A percentile compares a stretch with the other conserved stretches of the same genome.
phyloP scores from a whole-genome alignment of 2,329 filamentous ascomycete genomes.

The Arthroderma uncinatum region DNA sequence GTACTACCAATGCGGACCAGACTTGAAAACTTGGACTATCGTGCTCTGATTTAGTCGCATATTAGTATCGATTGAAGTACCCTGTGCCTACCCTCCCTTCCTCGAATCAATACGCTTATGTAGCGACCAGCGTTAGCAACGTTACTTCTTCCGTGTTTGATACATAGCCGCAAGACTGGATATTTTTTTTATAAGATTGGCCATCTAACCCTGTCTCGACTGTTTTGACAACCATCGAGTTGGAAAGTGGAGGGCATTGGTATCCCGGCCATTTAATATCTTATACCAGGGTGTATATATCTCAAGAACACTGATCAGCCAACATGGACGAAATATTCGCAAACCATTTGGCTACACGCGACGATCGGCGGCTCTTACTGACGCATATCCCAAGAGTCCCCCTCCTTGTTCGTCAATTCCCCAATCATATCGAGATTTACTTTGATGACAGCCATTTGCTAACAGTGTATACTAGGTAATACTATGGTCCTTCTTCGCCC shows the following conservation, averaged over 20 bases:
- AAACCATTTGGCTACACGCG: not conserved
- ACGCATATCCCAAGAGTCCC: not conserved
- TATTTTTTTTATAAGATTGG: not conserved
- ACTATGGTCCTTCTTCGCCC: constrained; percentile 11
- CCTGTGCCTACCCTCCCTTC: not conserved
- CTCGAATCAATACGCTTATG: not conserved
- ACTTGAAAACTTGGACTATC: not conserved
- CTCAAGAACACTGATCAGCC: not conserved
- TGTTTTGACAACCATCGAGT: not conserved
- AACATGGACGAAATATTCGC: not conserved
- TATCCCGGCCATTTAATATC: not conserved
- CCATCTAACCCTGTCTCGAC: not conserved
- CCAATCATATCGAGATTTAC: not conserved
- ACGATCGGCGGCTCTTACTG: not conserved
- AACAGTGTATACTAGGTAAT: constrained; percentile 4
- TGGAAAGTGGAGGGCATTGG: not conserved
- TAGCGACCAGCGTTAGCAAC: not conserved
- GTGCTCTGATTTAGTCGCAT: not conserved
- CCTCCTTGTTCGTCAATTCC: constrained; percentile 1
- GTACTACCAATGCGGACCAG: not conserved
- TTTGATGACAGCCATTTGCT: not conserved
- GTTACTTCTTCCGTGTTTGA: not conserved
- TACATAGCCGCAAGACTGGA: not conserved
- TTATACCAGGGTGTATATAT: not conserved
- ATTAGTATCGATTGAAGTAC: not conserved